phyloP scores from a whole-genome alignment of 257 asterid species.

The Gentiana straminea region DNA sequence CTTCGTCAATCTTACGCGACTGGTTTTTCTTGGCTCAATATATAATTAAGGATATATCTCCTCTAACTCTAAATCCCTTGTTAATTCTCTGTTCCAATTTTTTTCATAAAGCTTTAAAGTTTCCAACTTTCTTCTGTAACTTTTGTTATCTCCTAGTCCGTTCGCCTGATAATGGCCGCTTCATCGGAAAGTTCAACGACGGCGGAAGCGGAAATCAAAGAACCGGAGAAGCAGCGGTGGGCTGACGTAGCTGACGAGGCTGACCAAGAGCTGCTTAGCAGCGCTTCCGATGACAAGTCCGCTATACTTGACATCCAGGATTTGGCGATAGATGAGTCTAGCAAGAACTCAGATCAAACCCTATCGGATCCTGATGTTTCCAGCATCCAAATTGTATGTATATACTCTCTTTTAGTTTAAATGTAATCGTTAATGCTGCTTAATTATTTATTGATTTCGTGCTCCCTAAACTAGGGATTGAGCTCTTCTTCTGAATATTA shows the following conservation, averaged over 20 bases:
- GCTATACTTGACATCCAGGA: conserved; percentile 6
- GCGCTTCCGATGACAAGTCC: conserved; percentile 8
- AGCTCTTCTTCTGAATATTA: too few relatives aligned
- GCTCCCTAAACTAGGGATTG: too few relatives aligned
- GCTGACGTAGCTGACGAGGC: conserved; percentile 52
- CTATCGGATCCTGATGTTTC: conserved; percentile 52
- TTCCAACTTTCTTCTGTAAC: too few relatives aligned
- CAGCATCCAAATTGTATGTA: conserved; percentile 38
- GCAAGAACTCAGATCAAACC: conserved; percentile 5
- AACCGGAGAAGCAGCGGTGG: conserved; percentile 29
- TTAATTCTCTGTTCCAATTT: too few relatives aligned
- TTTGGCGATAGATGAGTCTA: conserved; percentile 29
- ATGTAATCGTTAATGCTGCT: background rate
- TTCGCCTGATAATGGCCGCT: too few relatives aligned
- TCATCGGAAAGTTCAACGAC: background rate
- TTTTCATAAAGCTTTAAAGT: too few relatives aligned
- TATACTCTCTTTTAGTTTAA: too few relatives aligned
- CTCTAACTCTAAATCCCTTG: too few relatives aligned
- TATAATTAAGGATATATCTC: too few relatives aligned
- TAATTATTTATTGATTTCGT: background rate
- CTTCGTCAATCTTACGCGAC: too few relatives aligned
- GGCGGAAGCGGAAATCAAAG: conserved; percentile 7
- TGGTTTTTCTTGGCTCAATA: too few relatives aligned
- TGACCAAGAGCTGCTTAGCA: conserved; percentile 20
- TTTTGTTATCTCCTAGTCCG: too few relatives aligned